Conservation (phyloP, 225 moss, liverwort and hornwort genomes). For the Rhytidiadelphus loreus region DNA sequence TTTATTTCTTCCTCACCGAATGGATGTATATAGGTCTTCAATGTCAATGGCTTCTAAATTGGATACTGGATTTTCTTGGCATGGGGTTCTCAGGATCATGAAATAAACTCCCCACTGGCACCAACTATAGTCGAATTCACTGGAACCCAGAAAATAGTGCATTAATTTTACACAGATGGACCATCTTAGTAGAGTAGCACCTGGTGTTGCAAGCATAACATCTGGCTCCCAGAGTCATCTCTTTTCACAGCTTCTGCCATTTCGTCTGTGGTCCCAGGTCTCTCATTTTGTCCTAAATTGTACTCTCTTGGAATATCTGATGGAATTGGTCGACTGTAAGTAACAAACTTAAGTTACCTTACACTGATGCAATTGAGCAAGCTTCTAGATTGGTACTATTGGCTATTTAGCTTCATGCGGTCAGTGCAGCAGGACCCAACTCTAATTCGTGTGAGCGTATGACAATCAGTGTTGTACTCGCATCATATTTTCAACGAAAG, state of each 20-base stretch:
- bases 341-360: neutral
- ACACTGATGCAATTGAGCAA: neutral
- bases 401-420: neutral
- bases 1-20: neutral
- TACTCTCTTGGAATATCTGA: neutral
- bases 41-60: neutral
- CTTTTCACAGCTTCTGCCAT: neutral
- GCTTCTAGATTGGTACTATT: neutral
- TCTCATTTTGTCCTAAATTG: neutral
- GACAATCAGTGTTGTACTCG: neutral
- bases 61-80: neutral
- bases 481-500: neutral
- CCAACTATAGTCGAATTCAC: too few relatives aligned
- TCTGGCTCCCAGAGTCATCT: neutral
- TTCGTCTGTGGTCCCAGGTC: neutral
- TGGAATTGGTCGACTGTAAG: neutral
- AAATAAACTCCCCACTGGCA: neutral
- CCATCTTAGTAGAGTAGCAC: neutral
- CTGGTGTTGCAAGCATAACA: neutral
- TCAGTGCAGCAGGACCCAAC: neutral
- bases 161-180: neutral
- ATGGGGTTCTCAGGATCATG: neutral
- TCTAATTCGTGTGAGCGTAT: neutral
- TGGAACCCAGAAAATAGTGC: neutral
- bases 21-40: neutral